Evolutionary conservation across 2,329 filamentous ascomycete genomes (phyloP).

Genomic region (Colletotrichum neosansevieriae): DNA sequence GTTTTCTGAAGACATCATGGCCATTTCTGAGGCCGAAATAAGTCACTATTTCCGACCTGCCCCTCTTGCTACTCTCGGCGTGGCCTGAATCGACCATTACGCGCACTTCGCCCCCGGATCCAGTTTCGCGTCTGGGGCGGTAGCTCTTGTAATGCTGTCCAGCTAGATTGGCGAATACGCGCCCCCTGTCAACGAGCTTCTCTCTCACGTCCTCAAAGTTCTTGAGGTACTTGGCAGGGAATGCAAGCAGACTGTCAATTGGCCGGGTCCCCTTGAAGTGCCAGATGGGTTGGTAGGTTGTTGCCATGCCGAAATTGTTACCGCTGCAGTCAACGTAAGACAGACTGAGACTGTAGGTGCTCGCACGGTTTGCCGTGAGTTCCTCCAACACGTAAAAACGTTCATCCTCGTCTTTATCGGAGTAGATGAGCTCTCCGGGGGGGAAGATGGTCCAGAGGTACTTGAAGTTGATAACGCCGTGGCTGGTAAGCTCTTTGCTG

Average conservation of each 20-base stretch:
- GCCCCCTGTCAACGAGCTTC: constrained; percentile 55
- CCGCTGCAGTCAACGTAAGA: constrained; percentile 61
- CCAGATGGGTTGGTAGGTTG: constrained; percentile 50
- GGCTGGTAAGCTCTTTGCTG: constrained; percentile 62
- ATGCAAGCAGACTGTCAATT: constrained; percentile 57
- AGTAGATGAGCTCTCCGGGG: constrained; percentile 56
- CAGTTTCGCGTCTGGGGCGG: constrained; percentile 41
- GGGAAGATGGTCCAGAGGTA: constrained; percentile 66
- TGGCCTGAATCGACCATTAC: constrained; percentile 27
- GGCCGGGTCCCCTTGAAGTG: constrained; percentile 57
- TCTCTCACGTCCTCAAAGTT: constrained; percentile 50
- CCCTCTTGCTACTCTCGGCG: not conserved
- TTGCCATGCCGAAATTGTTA: constrained; percentile 56
- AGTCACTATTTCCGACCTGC: not conserved
- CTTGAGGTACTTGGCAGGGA: constrained; percentile 59
- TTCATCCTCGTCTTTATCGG: constrained; percentile 53
- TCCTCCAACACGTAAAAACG: constrained; percentile 50
- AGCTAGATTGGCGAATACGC: constrained; percentile 56
- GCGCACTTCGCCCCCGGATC: not conserved
- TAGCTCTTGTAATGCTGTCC: constrained; percentile 63
- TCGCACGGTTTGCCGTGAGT: constrained; percentile 48
- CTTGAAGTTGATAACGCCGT: constrained; percentile 64
- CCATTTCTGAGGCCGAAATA: not conserved
- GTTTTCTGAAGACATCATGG: not conserved
- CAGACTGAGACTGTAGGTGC: constrained; percentile 53